phyloP scores from a whole-genome alignment of 495 filamentous ascomycete genomes.

The Aspergillus coremiiformis region DNA sequence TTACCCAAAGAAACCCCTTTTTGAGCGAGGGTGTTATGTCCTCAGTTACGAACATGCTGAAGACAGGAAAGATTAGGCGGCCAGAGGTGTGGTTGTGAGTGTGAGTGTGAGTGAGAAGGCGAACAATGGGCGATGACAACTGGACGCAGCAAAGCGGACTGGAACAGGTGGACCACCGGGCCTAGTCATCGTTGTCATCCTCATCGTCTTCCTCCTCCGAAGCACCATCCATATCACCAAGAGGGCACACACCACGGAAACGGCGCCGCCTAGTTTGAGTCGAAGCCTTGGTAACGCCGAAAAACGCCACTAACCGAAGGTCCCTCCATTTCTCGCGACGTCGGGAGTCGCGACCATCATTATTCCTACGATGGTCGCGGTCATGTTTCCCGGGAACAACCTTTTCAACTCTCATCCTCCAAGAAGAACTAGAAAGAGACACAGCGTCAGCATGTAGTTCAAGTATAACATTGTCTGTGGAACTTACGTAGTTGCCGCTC shows the following conservation, averaged over 20 bases:
- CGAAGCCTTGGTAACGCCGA: slow-evolving; percentile 39
- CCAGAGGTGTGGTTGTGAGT: background rate
- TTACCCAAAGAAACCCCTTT: slow-evolving; percentile 2
- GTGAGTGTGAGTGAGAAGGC: slow-evolving; percentile 2
- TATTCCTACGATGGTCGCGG: slow-evolving; percentile 33
- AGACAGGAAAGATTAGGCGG: slow-evolving; percentile 2
- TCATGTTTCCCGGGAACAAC: slow-evolving; percentile 43
- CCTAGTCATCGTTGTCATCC: slow-evolving; percentile 30
- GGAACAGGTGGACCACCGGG: slow-evolving; percentile 31
- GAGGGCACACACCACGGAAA: slow-evolving; percentile 19
- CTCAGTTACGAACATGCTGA: slow-evolving; percentile 8
- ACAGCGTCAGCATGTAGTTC: background rate
- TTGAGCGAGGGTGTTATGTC: slow-evolving; percentile 1
- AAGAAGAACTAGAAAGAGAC: slow-evolving; percentile 65
- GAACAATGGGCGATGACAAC: slow-evolving; percentile 7
- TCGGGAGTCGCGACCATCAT: slow-evolving; percentile 38
- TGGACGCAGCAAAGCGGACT: slow-evolving; percentile 9
- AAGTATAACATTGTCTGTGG: background rate
- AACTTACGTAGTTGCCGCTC: slow-evolving; percentile 78
- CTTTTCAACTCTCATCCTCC: slow-evolving; percentile 79
- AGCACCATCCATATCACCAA: slow-evolving; percentile 36
- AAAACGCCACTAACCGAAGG: slow-evolving; percentile 34
- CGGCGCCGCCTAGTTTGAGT: slow-evolving; percentile 25
- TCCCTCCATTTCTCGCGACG: slow-evolving; percentile 29
- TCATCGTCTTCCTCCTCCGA: slow-evolving; percentile 47